A percentile compares a stretch with the other conserved stretches of the same genome.
Evolutionary conservation across 192 early-diverging fungal genomes (phyloP).

Genomic region (Entrophospora sp.): DNA sequence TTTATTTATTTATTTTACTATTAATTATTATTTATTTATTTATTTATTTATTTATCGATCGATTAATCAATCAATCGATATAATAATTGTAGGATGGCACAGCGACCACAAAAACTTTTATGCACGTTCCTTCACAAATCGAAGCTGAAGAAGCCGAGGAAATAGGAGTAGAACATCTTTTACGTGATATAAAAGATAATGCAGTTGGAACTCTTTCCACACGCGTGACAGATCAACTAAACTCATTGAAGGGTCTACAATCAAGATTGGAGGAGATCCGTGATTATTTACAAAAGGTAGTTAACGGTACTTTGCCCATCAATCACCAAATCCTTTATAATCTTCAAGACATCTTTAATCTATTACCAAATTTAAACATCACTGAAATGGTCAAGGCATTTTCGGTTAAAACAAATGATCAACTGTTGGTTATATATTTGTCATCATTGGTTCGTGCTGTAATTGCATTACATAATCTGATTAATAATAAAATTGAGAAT

Average conservation of each 20-base stretch:
- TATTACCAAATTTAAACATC: constrained; percentile 84
- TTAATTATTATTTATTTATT: background rate
- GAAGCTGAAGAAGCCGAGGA: constrained; percentile 99
- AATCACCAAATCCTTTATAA: constrained; percentile 98
- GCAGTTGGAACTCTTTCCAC: constrained; percentile 90
- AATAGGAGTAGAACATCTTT: constrained; percentile 97
- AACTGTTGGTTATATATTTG: constrained; percentile 90
- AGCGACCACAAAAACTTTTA: constrained; percentile 92
- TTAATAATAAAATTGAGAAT: constrained; percentile 96
- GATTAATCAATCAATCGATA: too few species aligned
- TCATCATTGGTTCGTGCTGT: constrained; percentile 85
- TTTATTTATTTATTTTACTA: constrained; percentile 11
- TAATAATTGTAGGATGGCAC: constrained; percentile 75
- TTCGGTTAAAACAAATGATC: constrained; percentile 91
- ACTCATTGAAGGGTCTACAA: constrained; percentile 85
- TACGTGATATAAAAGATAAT: constrained; percentile 98
- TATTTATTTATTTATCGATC: background rate
- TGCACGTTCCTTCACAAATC: constrained; percentile 90
- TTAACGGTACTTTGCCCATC: constrained; percentile 75
- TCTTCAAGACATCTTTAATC: constrained; percentile 97
- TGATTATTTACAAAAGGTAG: constrained; percentile 81
- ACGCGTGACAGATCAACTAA: constrained; percentile 85
- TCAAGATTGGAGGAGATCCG: constrained; percentile 79
- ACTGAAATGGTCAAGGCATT: constrained; percentile 75
- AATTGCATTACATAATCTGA: constrained; percentile 94